Evolutionary conservation across 2,329 filamentous ascomycete genomes (phyloP), one percentile per base, ranked within the genome.

Genomic region (Westerdykella sp.): DNA sequence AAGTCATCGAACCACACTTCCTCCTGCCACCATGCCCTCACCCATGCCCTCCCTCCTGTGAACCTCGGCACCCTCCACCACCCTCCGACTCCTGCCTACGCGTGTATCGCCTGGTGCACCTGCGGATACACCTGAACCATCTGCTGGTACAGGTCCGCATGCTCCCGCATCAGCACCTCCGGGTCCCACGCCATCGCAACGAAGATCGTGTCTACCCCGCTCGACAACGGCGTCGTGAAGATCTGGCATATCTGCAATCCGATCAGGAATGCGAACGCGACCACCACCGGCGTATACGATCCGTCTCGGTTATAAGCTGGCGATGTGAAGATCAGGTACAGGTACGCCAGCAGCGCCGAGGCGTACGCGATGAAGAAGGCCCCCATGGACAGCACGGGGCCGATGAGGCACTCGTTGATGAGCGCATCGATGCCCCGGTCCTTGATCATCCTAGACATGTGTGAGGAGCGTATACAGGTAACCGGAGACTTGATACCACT

Each of bases 171-270:
- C 72, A 95, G 71, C 7, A 91, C 85, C 59, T 85, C 77, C 7
- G 78, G 77, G 62, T 80, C 77, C 77, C 78, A 82, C 2, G 77
- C 79, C 65, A 75, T 76, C 2, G 87, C 89, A 0, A 95, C 87
- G 56, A 96, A 96, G 48, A 95, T 86, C 0, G 90, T 94, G 54
- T 95, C 86, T 49, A 95, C 80, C n/a, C 91, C 91, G 56, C 84
- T 90, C 50, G 83, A 83, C 44, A 97, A 74, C 1, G 91, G 91
- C 0, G 87, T 91, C 28, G 91, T 86, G 69, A 96, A 94, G 50
- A 95, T 80, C 65, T 94, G 85, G 63, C 84, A 85, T 47, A 96
- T 85, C 66, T 96, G 91, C 51, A 95, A 70, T 6, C 91, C 91
- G 50, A 96, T 90, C 41, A 96, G 71, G 70, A 96, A 95, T 0